These are phyloP conservation scores for Sicyos baderoa DNA, from an alignment of 306 rosid species.

Conservation along the genomic window DNA sequence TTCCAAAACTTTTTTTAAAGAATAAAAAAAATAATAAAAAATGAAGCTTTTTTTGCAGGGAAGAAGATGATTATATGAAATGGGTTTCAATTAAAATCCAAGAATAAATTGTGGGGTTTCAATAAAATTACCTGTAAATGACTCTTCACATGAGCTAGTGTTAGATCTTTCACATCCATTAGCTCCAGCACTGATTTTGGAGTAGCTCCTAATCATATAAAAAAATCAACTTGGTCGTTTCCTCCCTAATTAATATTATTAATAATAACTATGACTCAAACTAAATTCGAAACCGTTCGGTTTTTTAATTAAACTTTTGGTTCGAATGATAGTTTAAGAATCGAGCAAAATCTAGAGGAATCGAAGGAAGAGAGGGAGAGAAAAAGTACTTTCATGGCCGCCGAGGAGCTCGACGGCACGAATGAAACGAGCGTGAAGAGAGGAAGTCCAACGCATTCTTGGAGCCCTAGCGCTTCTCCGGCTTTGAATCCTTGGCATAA, in stretches of 20 bases:
- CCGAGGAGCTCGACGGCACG: conserved; percentile 92
- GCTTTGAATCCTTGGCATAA: conserved; percentile 36
- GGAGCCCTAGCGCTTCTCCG: conserved; percentile 83
- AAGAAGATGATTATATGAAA: neutral
- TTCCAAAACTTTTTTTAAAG: fast-evolving
- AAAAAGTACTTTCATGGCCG: conserved; percentile 75
- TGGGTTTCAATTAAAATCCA: neutral
- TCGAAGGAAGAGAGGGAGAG: neutral
- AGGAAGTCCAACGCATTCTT: conserved; percentile 90
- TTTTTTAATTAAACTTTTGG: neutral
- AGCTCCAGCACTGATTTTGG: conserved; percentile 87
- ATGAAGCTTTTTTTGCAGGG: neutral
- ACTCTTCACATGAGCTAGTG: conserved; percentile 94
- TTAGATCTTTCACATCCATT: conserved; percentile 95
- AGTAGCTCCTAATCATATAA: conserved; percentile 72
- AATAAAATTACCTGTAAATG: conserved; percentile 70
- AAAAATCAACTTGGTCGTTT: neutral
- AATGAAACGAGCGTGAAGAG: conserved; percentile 81
- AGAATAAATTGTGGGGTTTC: neutral
- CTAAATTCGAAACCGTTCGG: too few relatives aligned
- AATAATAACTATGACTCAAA: too few relatives aligned
- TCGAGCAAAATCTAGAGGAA: neutral
- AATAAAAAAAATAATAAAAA: neutral
- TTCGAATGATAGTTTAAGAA: neutral
- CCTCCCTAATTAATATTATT: too few relatives aligned